A percentile compares a stretch with the other conserved stretches of the same genome.
Conservation (phyloP, 1,284 basidiomycete species). For the Rhodotorula glutinis region DNA sequence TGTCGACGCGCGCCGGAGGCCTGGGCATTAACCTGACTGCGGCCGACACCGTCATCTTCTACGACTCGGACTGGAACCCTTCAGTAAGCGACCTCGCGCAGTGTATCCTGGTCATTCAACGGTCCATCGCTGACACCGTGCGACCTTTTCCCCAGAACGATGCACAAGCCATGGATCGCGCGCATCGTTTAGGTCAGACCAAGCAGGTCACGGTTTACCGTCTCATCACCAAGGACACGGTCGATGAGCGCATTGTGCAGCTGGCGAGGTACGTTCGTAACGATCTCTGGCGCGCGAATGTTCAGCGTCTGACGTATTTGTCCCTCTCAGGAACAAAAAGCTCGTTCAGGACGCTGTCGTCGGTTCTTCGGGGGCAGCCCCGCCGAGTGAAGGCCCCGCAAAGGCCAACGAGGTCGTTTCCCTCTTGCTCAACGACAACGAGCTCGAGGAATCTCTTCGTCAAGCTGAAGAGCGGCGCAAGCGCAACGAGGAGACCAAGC, state of each 20-base stretch:
- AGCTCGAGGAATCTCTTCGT: slow-evolving; percentile 42
- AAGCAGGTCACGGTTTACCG: slow-evolving; percentile 99
- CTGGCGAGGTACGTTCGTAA: slow-evolving; percentile 59
- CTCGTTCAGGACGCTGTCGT: slow-evolving; percentile 96
- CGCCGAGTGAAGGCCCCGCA: slow-evolving; percentile 57
- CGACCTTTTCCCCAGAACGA: slow-evolving; percentile 63
- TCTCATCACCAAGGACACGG: slow-evolving; percentile 92
- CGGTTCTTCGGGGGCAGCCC: slow-evolving; percentile 63
- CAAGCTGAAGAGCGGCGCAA: slow-evolving; percentile 49
- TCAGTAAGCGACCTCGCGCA: slow-evolving; percentile 51
- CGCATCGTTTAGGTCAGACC: slow-evolving; percentile 96
- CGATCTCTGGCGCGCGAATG: too few species aligned
- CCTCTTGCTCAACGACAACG: slow-evolving; percentile 90
- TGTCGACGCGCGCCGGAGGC: slow-evolving; percentile 95
- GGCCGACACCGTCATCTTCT: slow-evolving; percentile 96
- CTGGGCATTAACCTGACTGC: slow-evolving; percentile 94
- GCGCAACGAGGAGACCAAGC: slow-evolving; percentile 47
- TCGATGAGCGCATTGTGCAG: slow-evolving; percentile 97
- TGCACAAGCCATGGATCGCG: slow-evolving; percentile 99
- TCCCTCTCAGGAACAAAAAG: slow-evolving; percentile 48
- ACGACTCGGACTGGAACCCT: slow-evolving; percentile 99
- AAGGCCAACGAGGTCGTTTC: slow-evolving; percentile 98
- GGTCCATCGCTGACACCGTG: neutral
- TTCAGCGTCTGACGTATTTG: too few species aligned
- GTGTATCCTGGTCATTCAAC: too few species aligned